These are phyloP conservation scores for Neurospora discreta DNA, from an alignment of 495 filamentous ascomycete genomes.

Conservation along the genomic window DNA sequence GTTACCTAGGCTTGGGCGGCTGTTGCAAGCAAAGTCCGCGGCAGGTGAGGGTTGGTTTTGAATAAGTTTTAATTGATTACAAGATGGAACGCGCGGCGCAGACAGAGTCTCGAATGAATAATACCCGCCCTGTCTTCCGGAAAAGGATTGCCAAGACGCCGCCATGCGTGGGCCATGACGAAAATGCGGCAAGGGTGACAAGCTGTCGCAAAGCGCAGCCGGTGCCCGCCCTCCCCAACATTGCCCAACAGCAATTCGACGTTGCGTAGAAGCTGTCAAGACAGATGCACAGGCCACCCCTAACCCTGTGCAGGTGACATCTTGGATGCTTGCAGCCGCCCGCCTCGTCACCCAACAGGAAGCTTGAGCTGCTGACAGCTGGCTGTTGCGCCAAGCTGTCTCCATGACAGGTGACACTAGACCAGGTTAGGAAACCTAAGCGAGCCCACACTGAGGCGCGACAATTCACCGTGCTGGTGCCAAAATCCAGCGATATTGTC, in stretches of 20 bases:
- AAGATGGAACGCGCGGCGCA: background rate
- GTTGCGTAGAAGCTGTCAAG: too few relatives aligned
- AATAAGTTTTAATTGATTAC: background rate
- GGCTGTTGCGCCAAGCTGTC: background rate
- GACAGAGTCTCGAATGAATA: background rate
- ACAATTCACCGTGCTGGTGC: conserved; percentile 14
- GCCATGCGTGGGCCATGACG: background rate
- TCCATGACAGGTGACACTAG: conserved; percentile 8
- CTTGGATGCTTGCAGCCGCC: background rate
- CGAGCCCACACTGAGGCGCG: conserved; percentile 31
- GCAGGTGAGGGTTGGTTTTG: background rate
- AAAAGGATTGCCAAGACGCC: background rate
- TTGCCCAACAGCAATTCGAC: background rate
- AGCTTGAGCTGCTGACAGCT: background rate
- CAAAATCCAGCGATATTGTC: conserved; percentile 16
- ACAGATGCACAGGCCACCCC: background rate
- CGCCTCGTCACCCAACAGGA: background rate
- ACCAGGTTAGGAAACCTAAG: conserved; percentile 25
- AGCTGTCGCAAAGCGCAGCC: background rate
- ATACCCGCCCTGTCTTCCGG: background rate
- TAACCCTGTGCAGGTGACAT: background rate
- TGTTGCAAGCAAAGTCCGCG: background rate
- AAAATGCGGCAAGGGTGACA: background rate
- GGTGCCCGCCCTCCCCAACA: background rate
- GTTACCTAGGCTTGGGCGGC: background rate